A percentile compares a stretch with the other conserved stretches of the same genome.
These are phyloP conservation scores for Zygnema circumcarinatum DNA, from an alignment of 139 green algal species.

Conservation along the genomic window DNA sequence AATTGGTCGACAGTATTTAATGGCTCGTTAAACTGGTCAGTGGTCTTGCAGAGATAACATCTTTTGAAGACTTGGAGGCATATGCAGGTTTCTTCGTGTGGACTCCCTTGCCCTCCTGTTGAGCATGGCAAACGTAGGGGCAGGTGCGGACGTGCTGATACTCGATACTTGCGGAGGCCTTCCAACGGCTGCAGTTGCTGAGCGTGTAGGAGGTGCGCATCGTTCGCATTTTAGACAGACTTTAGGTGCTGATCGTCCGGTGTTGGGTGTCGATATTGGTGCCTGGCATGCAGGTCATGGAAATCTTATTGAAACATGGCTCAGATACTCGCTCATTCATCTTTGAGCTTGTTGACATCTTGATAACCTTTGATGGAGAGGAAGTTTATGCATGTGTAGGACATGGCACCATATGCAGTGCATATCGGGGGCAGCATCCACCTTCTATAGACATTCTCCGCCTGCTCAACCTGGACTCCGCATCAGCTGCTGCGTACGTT, in stretches of 20 bases:
- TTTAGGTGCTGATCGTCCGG: too few species aligned
- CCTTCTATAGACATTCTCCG: conserved; percentile 48
- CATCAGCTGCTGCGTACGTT: conserved; percentile 14
- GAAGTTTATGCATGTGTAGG: not conserved
- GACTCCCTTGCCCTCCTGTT: conserved; percentile 57
- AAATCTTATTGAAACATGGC: too few species aligned
- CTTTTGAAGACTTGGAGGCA: not conserved
- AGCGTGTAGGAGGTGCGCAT: conserved; percentile 51
- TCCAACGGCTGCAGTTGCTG: conserved; percentile 58
- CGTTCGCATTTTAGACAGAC: too few species aligned
- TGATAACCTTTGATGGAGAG: too few species aligned
- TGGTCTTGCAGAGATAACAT: not conserved
- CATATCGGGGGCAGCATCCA: conserved; percentile 9
- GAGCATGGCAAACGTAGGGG: conserved; percentile 54
- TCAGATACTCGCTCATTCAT: too few species aligned
- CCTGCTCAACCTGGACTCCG: conserved; percentile 40
- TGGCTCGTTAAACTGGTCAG: too few species aligned
- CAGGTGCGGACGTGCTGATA: conserved; percentile 56
- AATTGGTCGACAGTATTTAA: too few species aligned
- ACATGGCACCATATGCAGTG: conserved; percentile 32
- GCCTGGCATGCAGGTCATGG: too few species aligned
- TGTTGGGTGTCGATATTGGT: too few species aligned
- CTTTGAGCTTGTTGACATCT: too few species aligned
- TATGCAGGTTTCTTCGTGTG: conserved; percentile 34
- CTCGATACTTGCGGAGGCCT: conserved; percentile 59